Evolutionary conservation across 768 basidiomycete genomes (phyloP).

Genomic region (Pisolithus sp.): DNA sequence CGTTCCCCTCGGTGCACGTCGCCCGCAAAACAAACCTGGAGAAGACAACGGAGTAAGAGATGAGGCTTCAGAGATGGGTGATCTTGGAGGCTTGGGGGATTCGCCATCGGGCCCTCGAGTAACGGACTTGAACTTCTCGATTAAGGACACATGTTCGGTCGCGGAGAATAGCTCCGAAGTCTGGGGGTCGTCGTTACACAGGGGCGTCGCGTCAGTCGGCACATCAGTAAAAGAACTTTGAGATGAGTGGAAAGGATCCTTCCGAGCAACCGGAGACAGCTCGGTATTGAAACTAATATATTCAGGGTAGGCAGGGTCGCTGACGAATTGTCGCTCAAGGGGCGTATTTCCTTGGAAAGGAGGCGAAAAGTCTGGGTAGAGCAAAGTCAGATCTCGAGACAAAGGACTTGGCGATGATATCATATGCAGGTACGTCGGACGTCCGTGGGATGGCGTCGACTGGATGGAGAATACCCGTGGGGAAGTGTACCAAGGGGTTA

Average conservation of each 20-base stretch:
- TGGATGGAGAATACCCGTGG: constrained; percentile 8
- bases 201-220: neutral
- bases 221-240: neutral
- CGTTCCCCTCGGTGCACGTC: constrained; percentile 1
- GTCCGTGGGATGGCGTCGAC: constrained; percentile 9
- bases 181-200: neutral
- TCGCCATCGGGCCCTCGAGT: constrained; percentile 8
- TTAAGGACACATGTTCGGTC: constrained; percentile 16
- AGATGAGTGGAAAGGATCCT: constrained; percentile 3
- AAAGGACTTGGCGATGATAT: constrained; percentile 23
- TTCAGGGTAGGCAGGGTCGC: constrained; percentile 16
- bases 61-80: constrained; percentile 23
- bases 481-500: neutral
- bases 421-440: constrained; percentile 5
- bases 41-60: constrained; percentile 27
- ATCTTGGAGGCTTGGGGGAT: constrained; percentile 10
- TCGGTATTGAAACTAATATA: constrained; percentile 6
- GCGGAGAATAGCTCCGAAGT: constrained; percentile 6
- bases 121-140: constrained; percentile 24
- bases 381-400: constrained; percentile 12
- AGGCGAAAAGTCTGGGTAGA: constrained; percentile 22
- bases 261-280: constrained; percentile 20
- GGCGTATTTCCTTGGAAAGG: constrained; percentile 23
- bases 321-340: constrained; percentile 24
- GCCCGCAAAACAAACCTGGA: constrained; percentile 8